Base-by-base conservation (phyloP, 1,284 basidiomycete genomes). In the Anthracocystis setariae region DNA sequence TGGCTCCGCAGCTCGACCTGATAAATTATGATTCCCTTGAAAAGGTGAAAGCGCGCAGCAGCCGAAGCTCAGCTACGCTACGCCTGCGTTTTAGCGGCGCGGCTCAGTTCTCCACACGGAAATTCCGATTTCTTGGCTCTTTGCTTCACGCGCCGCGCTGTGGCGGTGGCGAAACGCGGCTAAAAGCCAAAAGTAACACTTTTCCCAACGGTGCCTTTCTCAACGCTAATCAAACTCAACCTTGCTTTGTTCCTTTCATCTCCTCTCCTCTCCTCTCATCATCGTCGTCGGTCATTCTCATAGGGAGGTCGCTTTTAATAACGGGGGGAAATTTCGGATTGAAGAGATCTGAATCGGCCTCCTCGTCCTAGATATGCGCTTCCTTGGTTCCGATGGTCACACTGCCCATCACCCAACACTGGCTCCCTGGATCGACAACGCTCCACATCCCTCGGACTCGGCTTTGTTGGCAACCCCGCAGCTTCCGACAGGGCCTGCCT, bases 111-210 rank as follows among this genome's bases (percentile, higher is more conserved):
- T 48, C 50, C 46, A 60, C 52, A 55, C 58, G 15, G 37, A 18
- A 4, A 40, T 40, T 7, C 29, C 29, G 29, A n/a, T 48, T 38
- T 37, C 35, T 17, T 37, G 35, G 17, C n/a, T 13, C 24, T n/a
- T 18, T 29, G n/a, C 27, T 24, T 8, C 53, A 49, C 51, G 58
- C 58, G 46, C 40, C 58, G 50, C 50, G 57, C 48, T 33, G 37
- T 35, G 18, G 8, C 23, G 48, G 62, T 65, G 62, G 62, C 62
- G 62, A 65, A 56, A 66, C 46, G 52, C 52, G 55, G 35, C 39
- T 13, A 33, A 24, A 24, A 5, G 18, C 10, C 32, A 23, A 64
- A 62, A 68, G 65, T 62, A 62, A 68, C 65, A 68, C 65, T 68
- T 58, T 62, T 43, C 23, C 23, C 32, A 5, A 46, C 40, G 35